Evolutionary conservation across 2,329 filamentous ascomycete genomes (phyloP), one percentile per base, ranked within the genome.

Genomic region (Bertia moriformis): DNA sequence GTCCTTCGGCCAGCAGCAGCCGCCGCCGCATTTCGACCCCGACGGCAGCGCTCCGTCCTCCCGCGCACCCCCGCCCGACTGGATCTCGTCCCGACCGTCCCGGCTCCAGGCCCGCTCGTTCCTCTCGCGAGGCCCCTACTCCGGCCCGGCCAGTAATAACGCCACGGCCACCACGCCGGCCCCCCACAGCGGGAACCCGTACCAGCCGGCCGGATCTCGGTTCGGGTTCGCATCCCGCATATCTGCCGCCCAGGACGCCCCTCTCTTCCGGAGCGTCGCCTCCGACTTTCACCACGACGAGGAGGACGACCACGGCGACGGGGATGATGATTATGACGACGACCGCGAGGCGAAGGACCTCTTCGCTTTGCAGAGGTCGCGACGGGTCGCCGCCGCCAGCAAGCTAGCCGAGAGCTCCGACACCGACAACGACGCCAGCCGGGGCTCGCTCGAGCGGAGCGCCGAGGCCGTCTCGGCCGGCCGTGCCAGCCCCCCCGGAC

Each of bases 271-370:
- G 59, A 93, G 86, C 52, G 79, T 84, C 3, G 74, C 87, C 14
- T 87, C 94, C 56, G 86, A 93, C 52, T 91, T 93, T 46, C 78
- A 83, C 44, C 88, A 95, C 58, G 85, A 93, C 52, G 88, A 95
- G 45, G 7, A 27, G 7, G 22, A n/a, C 22, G 89, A 96, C 44
- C 88, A 91, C 55, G 82, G 85, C 49, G 22, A 27, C 22, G 7
- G n/a, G 7, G 7, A 27, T n/a, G 22, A 27, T n/a, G 22, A 27
- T n/a, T 27, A 27, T 27, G 87, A 94, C 58, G 79, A 85, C 49
- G 84, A 93, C 49, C 69, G 87, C 40, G 89, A 96, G 53, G 84
- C 89, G 22, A 87, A 87, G n/a, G 91, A 96, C 59, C 78, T 91
- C 47, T 93, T 88, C 59, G 89, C 89, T 4, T 65, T 98, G 41